Base-by-base conservation (phyloP, 1,284 basidiomycete genomes). In the Melampsora larici-populina region DNA sequence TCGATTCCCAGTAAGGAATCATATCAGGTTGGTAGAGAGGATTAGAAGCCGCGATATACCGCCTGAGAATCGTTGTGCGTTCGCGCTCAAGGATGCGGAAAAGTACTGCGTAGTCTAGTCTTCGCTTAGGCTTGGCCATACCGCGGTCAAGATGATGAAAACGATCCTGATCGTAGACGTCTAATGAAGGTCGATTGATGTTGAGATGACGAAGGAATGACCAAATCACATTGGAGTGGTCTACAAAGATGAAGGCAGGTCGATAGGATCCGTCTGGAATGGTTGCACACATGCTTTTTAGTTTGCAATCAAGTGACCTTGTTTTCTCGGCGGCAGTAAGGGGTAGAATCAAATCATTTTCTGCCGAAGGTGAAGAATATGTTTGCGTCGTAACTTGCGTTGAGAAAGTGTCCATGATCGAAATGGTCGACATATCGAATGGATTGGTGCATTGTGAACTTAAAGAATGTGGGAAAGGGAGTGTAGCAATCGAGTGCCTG, bases 11-110 rank as follows among this genome's bases (percentile, higher is more conserved):
- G 8, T 29, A 63, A 26, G 15, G 7, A 26, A 63, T 33, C n/a
- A 26, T 63, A 29, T 63, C 62, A 33, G 62, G 62, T 63, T 63
- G 62, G 26, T 63, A 63, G 17, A 63, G 17, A 63, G 62, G 62
- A 26, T 33, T 29, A 63, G 24, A 29, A 18, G 62, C 62, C 15
- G 29, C 62, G 8, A 63, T 26, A 63, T 63, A 63, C 26, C 29
- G 15, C 18, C 31, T 63, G 5, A 29, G 17, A 5, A 63, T 33
- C 15, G 15, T 26, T 21, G 4, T 55, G 5, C 62, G n/a, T 26
- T 33, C 29, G 4, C 62, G 15, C 26, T 63, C 24, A 29, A 63
- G 15, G 24, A 63, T 29, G 2, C 26, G 15, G 29, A 63, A 63
- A 21, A 63, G 26, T 21, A 26, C 29, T 21, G n/a, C 17, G 18